These are phyloP conservation scores for Fusarium begoniae DNA, from an alignment of 2,329 filamentous ascomycete genomes.

Conservation along the genomic window DNA sequence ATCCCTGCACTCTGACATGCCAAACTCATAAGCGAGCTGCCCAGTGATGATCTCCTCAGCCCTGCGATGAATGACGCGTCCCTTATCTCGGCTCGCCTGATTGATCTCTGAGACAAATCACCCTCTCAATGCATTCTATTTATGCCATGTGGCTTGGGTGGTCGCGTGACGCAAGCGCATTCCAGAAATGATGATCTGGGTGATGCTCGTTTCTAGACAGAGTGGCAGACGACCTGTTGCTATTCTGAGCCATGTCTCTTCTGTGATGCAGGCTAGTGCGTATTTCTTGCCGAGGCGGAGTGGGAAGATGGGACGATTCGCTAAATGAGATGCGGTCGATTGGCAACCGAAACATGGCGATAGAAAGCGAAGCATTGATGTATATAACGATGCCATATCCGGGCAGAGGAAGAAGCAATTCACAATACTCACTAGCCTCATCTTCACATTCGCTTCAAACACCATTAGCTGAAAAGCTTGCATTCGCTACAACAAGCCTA, in stretches of 20 bases:
- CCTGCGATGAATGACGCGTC: slow-evolving; percentile 22
- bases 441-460: slow-evolving; percentile 24
- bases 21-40: background rate
- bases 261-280: background rate
- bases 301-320: background rate
- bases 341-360: background rate
- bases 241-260: slow-evolving; percentile 22
- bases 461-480: background rate
- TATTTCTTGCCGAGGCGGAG: slow-evolving; percentile 24
- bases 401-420: background rate
- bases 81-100: background rate
- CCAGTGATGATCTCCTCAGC: background rate
- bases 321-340: background rate
- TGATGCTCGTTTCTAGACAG: background rate
- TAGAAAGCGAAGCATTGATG: no score
- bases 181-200: background rate
- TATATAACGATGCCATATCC: slow-evolving; percentile 18
- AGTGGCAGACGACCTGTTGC: slow-evolving; percentile 34
- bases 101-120: no score
- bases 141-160: slow-evolving; percentile 8
- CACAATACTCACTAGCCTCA: background rate
- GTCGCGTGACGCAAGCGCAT: slow-evolving; percentile 14
- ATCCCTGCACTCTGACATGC: background rate
- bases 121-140: background rate
- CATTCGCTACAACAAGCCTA: slow-evolving; percentile 9